Percentiles rank a stretch among this genome's conserved stretches.
Conservation (phyloP, 2,329 filamentous ascomycete species). For the Colletotrichum brevisporum region DNA sequence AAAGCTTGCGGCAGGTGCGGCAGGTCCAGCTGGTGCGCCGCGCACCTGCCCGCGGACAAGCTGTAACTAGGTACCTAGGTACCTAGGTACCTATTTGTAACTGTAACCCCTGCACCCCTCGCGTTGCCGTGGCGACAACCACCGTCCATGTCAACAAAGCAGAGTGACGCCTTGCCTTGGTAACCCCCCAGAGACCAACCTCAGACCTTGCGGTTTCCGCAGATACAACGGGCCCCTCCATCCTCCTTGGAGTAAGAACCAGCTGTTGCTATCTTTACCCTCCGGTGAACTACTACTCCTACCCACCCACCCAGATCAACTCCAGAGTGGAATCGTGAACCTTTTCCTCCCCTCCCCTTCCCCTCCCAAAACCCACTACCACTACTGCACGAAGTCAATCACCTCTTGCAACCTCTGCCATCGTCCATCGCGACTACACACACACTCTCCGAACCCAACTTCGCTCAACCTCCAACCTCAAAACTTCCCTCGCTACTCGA, state of each 20-base stretch:
- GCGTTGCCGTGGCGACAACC: slow-evolving; percentile 50
- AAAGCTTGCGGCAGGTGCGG: slow-evolving; percentile 16
- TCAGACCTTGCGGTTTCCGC: slow-evolving; percentile 43
- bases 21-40: slow-evolving; percentile 18
- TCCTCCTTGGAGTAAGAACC: slow-evolving; percentile 18
- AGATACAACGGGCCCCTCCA: slow-evolving; percentile 41
- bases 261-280: slow-evolving; percentile 12
- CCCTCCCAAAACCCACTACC: slow-evolving; percentile 38
- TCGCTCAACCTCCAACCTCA: slow-evolving; percentile 5
- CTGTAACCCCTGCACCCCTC: no score
- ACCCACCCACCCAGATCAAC: slow-evolving; percentile 39
- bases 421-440: slow-evolving; percentile 29
- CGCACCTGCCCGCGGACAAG: background rate
- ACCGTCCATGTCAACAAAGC: slow-evolving; percentile 48
- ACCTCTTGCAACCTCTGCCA: slow-evolving; percentile 1
- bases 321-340: slow-evolving; percentile 41
- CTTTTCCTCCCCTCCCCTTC: slow-evolving; percentile 35
- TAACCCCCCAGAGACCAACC: slow-evolving; percentile 35
- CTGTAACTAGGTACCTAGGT: no score
- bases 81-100: no score
- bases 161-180: slow-evolving; percentile 44
- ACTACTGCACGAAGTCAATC: slow-evolving; percentile 37
- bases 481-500: slow-evolving; percentile 11
- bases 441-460: slow-evolving; percentile 1
- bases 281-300: slow-evolving; percentile 25